phyloP scores from a whole-genome alignment of 2,329 filamentous ascomycete species.

The Periconia sp. region DNA sequence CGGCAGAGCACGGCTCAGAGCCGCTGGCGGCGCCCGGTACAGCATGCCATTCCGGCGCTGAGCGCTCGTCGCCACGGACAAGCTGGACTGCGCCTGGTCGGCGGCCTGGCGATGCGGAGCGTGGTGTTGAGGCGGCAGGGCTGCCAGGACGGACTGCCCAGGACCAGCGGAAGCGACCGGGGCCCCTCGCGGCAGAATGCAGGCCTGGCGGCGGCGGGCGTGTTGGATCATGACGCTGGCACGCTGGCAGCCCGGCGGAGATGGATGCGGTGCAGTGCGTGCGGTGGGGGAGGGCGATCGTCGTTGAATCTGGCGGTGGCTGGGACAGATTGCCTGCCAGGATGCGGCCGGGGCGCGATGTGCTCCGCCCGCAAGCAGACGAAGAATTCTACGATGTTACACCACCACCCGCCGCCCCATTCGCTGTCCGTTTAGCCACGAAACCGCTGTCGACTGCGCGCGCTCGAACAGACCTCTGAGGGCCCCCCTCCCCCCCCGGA shows the following conservation, averaged over 20 bases:
- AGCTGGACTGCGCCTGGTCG: neutral
- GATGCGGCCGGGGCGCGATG: conserved; percentile 24
- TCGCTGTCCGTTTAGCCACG: conserved; percentile 34
- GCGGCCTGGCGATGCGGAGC: conserved; percentile 10
- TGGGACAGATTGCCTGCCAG: conserved; percentile 34
- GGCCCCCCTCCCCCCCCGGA: no score
- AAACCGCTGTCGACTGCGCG: conserved; percentile 13
- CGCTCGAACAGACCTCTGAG: conserved; percentile 13
- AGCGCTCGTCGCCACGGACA: conserved; percentile 1
- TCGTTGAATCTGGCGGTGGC: conserved; percentile 36
- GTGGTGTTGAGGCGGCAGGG: conserved; percentile 16
- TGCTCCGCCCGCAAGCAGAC: conserved; percentile 23
- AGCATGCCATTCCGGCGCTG: conserved; percentile 6
- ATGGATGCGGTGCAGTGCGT: conserved; percentile 21
- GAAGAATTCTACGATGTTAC: conserved; percentile 44
- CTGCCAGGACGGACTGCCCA: conserved; percentile 1
- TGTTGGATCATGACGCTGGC: conserved; percentile 25
- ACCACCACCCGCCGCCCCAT: conserved; percentile 29
- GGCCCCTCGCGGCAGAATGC: conserved; percentile 21
- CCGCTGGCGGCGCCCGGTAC: conserved; percentile 14
- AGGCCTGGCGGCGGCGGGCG: conserved; percentile 16
- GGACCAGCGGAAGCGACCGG: conserved; percentile 14
- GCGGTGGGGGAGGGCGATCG: conserved; percentile 33
- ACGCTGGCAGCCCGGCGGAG: no score
- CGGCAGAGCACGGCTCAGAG: conserved; percentile 25